Base-by-base conservation (phyloP, 2,329 filamentous ascomycete genomes). In the Phoma herbarum region DNA sequence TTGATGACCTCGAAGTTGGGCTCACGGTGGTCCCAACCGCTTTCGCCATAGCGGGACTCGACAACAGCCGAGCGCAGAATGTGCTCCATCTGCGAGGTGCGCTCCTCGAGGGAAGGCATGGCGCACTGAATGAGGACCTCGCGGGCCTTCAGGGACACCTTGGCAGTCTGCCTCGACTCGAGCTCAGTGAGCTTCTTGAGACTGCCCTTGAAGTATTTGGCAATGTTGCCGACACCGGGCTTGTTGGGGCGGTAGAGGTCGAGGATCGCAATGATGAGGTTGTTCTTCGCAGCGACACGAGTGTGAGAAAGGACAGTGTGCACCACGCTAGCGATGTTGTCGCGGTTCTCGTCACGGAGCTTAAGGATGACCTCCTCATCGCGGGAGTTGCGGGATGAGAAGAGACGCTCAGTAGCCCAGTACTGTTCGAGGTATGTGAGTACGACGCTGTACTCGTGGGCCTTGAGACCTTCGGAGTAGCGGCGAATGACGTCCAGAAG, bases 111-210 rank as follows among this genome's bases (percentile, higher is more conserved):
- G 3, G 95, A 99, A 18, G 95, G 95, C 76, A 99, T 86, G 52
- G 95, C 93, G 76, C 93, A 97, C 80, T 98, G 95, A 64, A 99
- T 99, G 72, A 99, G 89, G 50, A 98, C 90, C 82, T 99, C 95
- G 75, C 95, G 91, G 44, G 95, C 94, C 85, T 99, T 99, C 67
- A 99, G 86, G 0, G 94, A 92, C 41, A 99, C 94, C 88, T 98
- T 99, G 66, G 94, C 92, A 11, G 94, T 95, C 74, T 82, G 88
- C 81, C 81, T 91, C 11, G 89, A 93, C 79, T 96, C 92, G 14
- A 99, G 87, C 77, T 99, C 95, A 0, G 95, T 93, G 67, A 99
- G 84, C 79, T 90, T 90, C 75, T 90, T 90, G 25, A 99, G 86
- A 18, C 90, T 85, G 3, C 89, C 86, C 69, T 93, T 90, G 78